phyloP scores from a whole-genome alignment of 2,329 filamentous ascomycete species.

The Fonsecaea erecta region DNA sequence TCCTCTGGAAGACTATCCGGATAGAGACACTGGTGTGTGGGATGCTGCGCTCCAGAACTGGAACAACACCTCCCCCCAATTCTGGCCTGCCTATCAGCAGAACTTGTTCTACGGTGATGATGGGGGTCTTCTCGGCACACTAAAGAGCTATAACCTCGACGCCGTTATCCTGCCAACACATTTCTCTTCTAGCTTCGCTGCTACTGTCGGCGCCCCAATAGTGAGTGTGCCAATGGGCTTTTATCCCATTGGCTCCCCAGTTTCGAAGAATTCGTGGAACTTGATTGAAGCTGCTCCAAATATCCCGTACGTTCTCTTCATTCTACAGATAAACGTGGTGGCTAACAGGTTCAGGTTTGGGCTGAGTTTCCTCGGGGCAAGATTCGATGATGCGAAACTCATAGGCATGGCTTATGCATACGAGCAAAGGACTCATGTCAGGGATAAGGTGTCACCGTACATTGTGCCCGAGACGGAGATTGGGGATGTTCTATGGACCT shows the following conservation, averaged over 20 bases:
- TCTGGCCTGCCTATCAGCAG: conserved; percentile 5
- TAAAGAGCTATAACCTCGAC: neutral
- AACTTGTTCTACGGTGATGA: neutral
- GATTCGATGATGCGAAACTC: neutral
- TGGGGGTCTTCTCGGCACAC: neutral
- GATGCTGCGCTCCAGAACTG: conserved; percentile 53
- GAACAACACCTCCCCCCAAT: conserved; percentile 9
- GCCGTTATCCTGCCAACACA: neutral
- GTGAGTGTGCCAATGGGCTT: neutral
- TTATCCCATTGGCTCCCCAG: neutral
- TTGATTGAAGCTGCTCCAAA: neutral
- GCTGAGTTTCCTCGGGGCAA: neutral
- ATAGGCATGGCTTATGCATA: neutral
- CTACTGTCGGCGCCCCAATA: neutral
- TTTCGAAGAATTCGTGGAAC: neutral
- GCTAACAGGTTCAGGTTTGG: neutral
- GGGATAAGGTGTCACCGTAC: neutral
- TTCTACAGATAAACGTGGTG: neutral
- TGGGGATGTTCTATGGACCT: neutral
- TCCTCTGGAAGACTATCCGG: conserved; percentile 61
- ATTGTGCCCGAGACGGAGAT: neutral
- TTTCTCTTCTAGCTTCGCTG: neutral
- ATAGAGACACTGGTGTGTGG: conserved; percentile 62
- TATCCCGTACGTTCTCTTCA: neutral
- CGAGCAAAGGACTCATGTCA: neutral